Evolutionary conservation across 2,329 filamentous ascomycete species (phyloP).

Genomic region (Cordyceps militaris): DNA sequence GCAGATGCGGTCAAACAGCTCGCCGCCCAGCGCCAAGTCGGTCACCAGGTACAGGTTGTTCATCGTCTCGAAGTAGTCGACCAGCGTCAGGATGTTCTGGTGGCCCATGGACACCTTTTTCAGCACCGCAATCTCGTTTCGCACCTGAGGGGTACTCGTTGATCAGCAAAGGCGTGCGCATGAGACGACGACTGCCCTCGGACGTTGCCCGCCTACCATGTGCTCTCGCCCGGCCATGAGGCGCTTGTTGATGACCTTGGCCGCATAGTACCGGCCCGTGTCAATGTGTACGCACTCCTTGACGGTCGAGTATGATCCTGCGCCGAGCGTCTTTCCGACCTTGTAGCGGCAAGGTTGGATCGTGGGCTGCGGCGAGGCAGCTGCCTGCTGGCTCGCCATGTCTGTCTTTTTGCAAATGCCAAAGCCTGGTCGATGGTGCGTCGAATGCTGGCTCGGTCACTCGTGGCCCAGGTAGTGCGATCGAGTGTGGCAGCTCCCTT

Average conservation of each 20-base stretch:
- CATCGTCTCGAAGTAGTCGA: conserved; percentile 99
- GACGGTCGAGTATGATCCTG: conserved; percentile 95
- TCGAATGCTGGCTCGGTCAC: background rate
- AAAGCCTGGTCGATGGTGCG: background rate
- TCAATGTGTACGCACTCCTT: conserved; percentile 99
- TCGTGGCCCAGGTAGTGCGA: background rate
- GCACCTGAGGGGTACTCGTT: conserved; percentile 50
- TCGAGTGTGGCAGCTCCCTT: background rate
- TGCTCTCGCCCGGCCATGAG: conserved; percentile 96
- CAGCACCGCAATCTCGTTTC: conserved; percentile 95
- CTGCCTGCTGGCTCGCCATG: conserved; percentile 23
- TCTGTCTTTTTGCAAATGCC: background rate
- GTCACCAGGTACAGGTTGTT: conserved; percentile 99
- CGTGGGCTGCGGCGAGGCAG: conserved; percentile 41
- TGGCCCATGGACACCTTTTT: conserved; percentile 99
- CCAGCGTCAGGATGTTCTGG: conserved; percentile 93
- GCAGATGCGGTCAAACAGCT: conserved; percentile 97
- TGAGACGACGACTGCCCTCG: background rate
- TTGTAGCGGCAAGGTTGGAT: conserved; percentile 97
- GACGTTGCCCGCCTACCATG: conserved; percentile 60
- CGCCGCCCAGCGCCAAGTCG: conserved; percentile 89
- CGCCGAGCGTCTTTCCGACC: conserved; percentile 94
- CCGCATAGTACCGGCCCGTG: conserved; percentile 94
- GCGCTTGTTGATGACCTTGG: conserved; percentile 98
- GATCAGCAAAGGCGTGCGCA: background rate